Percentiles rank a stretch among this genome's conserved stretches.
Evolutionary conservation across 169 alveolate genomes (phyloP).

Genomic region (Eimeria falciformis): DNA sequence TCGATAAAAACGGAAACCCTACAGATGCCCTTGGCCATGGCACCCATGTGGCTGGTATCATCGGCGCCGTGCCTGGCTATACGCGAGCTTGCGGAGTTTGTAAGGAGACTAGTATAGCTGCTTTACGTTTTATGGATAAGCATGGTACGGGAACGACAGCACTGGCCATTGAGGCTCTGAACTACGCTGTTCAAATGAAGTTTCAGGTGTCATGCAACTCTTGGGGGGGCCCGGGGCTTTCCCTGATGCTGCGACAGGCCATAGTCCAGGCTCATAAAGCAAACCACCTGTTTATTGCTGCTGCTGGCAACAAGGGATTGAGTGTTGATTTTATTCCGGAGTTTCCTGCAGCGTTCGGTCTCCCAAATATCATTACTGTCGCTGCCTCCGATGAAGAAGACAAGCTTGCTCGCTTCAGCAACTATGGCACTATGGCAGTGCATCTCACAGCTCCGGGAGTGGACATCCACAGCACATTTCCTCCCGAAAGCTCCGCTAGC

Average conservation of each 20-base stretch:
- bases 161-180: conserved; percentile 81
- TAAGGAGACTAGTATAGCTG: conserved; percentile 78
- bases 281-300: conserved; percentile 83
- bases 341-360: conserved; percentile 79
- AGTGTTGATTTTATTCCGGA: conserved; percentile 83
- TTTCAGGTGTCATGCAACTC: conserved; percentile 81
- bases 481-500: conserved; percentile 71
- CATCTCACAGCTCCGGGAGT: conserved; percentile 85
- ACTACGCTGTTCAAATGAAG: conserved; percentile 83
- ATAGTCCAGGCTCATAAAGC: conserved; percentile 80
- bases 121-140: conserved; percentile 75
- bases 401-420: conserved; percentile 82
- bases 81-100: conserved; percentile 59
- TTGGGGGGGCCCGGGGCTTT: conserved; percentile 84
- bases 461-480: conserved; percentile 80
- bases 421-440: conserved; percentile 82
- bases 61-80: conserved; percentile 79
- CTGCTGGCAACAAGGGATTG: conserved; percentile 84
- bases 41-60: conserved; percentile 86
- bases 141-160: conserved; percentile 78
- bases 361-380: conserved; percentile 76
- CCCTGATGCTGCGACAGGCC: conserved; percentile 79
- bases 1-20: conserved; percentile 79
- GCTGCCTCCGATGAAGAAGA: conserved; percentile 82
- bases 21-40: conserved; percentile 86